Conservation (phyloP, 768 basidiomycete species). For the Krasilnikovozyma curviuscula region DNA sequence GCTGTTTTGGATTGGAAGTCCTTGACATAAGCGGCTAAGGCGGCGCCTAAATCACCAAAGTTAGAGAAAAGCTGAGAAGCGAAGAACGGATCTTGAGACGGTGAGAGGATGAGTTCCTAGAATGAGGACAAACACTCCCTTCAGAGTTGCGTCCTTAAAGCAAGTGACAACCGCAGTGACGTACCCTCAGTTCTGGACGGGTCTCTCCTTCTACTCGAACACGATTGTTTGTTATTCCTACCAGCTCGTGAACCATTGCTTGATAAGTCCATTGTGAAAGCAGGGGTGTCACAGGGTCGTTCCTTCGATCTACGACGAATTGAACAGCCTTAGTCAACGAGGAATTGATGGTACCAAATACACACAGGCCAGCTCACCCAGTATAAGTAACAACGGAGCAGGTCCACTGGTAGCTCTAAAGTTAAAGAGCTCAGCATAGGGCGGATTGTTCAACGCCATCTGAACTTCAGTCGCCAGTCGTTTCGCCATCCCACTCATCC, state of each 20-base stretch:
- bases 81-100: constrained; percentile 72
- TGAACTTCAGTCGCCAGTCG: constrained; percentile 68
- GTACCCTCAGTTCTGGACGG: constrained; percentile 60
- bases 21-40: constrained; percentile 78
- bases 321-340: not conserved
- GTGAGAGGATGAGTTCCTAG: constrained; percentile 83
- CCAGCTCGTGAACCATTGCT: constrained; percentile 93
- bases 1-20: constrained; percentile 40
- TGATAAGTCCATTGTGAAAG: constrained; percentile 99
- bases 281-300: constrained; percentile 90
- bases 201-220: constrained; percentile 74
- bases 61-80: constrained; percentile 74
- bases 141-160: not conserved
- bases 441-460: constrained; percentile 54
- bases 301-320: constrained; percentile 51
- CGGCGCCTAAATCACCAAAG: constrained; percentile 87
- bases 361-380: constrained; percentile 27
- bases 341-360: not conserved
- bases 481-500: constrained; percentile 78
- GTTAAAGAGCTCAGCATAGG: constrained; percentile 63
- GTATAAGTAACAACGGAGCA: constrained; percentile 60
- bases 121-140: not conserved
- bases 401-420: constrained; percentile 75
- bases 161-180: constrained; percentile 14
- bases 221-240: constrained; percentile 83